Conservation (phyloP, 495 filamentous ascomycete species). For the Aspergillus ellipticus region DNA sequence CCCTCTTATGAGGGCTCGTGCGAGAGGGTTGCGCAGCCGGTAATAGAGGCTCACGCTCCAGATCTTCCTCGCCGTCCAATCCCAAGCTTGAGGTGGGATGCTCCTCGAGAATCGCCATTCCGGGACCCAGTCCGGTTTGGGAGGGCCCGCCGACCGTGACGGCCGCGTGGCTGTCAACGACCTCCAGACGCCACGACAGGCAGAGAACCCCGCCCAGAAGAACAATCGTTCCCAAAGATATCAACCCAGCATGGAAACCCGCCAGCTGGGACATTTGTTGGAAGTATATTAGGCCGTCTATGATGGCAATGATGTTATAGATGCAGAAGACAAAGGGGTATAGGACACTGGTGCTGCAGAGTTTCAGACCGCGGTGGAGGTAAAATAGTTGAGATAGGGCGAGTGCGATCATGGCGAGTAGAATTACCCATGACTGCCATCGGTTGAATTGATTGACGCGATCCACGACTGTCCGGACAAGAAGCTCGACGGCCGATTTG, state of each 20-base stretch:
- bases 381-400: slow-evolving; percentile 93
- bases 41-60: slow-evolving; percentile 41
- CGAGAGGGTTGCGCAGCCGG: slow-evolving; percentile 17
- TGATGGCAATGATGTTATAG: slow-evolving; percentile 98
- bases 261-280: slow-evolving; percentile 76
- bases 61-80: slow-evolving; percentile 32
- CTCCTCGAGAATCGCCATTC: slow-evolving; percentile 43
- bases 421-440: slow-evolving; percentile 95
- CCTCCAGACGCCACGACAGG: slow-evolving; percentile 88
- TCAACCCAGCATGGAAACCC: slow-evolving; percentile 72
- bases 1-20: slow-evolving; percentile 25
- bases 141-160: slow-evolving; percentile 35
- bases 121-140: slow-evolving; percentile 41
- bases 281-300: slow-evolving; percentile 98
- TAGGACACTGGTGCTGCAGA: slow-evolving; percentile 92
- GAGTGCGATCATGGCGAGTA: slow-evolving; percentile 74
- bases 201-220: slow-evolving; percentile 85
- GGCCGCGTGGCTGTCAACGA: slow-evolving; percentile 56
- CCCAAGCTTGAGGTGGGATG: slow-evolving; percentile 22
- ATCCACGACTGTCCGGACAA: slow-evolving; percentile 90
- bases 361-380: slow-evolving; percentile 85
- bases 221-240: slow-evolving; percentile 81
- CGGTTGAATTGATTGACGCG: slow-evolving; percentile 90
- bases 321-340: slow-evolving; percentile 99
- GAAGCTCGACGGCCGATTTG: slow-evolving; percentile 92